Conservation (phyloP, 345 rosid species). For the Camelina neglecta region DNA sequence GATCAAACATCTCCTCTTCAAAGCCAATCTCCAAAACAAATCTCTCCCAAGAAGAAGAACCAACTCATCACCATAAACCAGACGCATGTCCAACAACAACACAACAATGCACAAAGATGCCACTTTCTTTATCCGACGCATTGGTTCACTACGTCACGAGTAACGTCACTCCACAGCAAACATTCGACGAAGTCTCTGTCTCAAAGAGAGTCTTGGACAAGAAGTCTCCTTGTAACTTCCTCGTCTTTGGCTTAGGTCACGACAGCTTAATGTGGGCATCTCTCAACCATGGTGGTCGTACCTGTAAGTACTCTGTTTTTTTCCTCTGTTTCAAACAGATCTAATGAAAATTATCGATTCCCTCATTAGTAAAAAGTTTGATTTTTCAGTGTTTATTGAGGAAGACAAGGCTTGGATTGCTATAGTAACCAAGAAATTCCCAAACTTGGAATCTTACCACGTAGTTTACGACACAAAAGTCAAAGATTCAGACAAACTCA, state of each 20-base stretch:
- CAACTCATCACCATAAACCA: conserved; percentile 4
- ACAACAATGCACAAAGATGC: conserved; percentile 61
- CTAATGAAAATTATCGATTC: neutral
- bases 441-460: conserved; percentile 73
- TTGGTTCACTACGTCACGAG: conserved; percentile 86
- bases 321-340: conserved; percentile 25
- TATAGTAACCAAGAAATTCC: conserved; percentile 63
- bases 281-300: conserved; percentile 86
- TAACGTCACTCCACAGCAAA: conserved; percentile 87
- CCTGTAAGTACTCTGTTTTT: conserved; percentile 43
- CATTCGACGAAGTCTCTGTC: conserved; percentile 74
- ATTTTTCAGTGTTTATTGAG: conserved; percentile 62
- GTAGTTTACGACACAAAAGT: conserved; percentile 80
- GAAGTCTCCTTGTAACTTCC: conserved; percentile 88
- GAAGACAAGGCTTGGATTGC: conserved; percentile 89
- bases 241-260: conserved; percentile 92
- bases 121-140: conserved; percentile 65
- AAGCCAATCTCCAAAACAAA: conserved; percentile 30
- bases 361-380: neutral
- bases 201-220: conserved; percentile 63
- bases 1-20: conserved; percentile 38
- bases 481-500: conserved; percentile 63
- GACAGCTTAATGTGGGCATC: conserved; percentile 95
- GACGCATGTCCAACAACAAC: conserved; percentile 49
- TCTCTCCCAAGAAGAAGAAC: conserved; percentile 36